Conservation (phyloP, 208 protist species). For the Crithidia sp. region DNA sequence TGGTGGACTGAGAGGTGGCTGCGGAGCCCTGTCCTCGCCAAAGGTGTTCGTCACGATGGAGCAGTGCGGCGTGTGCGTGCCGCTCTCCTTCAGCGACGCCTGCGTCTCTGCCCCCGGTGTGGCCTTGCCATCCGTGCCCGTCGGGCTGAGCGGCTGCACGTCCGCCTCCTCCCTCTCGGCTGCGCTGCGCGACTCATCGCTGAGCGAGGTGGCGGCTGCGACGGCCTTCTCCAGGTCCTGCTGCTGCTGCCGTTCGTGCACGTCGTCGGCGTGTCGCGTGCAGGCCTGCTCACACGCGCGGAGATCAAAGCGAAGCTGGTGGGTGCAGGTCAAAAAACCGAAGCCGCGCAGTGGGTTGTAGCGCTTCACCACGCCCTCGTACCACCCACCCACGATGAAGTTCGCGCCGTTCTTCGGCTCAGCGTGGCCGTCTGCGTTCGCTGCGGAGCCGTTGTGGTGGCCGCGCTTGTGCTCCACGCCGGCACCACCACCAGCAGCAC, state of each 20-base stretch:
- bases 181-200: not conserved
- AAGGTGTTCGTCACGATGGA: not conserved
- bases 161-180: conserved; percentile 3
- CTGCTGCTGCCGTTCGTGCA: conserved; percentile 20
- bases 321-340: conserved; percentile 69
- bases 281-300: conserved; percentile 29
- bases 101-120: not conserved
- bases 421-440: not conserved
- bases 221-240: conserved; percentile 10
- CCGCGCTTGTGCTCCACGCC: not conserved
- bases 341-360: conserved; percentile 80
- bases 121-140: not conserved
- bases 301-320: conserved; percentile 36
- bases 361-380: conserved; percentile 73
- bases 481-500: not conserved
- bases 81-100: not conserved
- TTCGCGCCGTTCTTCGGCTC: conserved; percentile 46
- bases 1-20: too few relatives aligned
- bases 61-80: conserved; percentile 1
- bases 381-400: conserved; percentile 53
- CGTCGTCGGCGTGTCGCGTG: conserved; percentile 23
- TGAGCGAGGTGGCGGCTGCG: not conserved
- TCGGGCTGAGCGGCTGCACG: not conserved
- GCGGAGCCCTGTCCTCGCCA: not conserved
- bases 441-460: not conserved